These are phyloP conservation scores for Monosporozyma aerobia DNA, from an alignment of 805 yeast genomes.

Conservation along the genomic window DNA sequence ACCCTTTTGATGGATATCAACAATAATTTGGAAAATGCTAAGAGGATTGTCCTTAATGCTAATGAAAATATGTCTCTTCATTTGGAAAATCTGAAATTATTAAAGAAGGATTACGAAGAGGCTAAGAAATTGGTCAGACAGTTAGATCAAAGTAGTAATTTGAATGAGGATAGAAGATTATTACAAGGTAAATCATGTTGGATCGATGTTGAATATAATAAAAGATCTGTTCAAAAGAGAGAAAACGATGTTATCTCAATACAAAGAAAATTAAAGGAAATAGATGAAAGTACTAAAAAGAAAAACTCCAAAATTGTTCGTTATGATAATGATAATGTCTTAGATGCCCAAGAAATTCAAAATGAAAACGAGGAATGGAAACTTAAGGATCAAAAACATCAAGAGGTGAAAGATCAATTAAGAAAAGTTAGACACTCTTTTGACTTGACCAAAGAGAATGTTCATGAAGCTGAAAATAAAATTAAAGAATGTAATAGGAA, in stretches of 20 bases:
- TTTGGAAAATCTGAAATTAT: slow-evolving; percentile 31
- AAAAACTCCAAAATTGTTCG: slow-evolving; percentile 26
- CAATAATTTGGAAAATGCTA: slow-evolving; percentile 40
- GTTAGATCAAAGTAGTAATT: slow-evolving; percentile 34
- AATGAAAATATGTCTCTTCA: slow-evolving; percentile 34
- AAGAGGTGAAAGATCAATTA: slow-evolving; percentile 11
- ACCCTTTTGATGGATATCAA: slow-evolving; percentile 62
- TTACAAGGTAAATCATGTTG: slow-evolving; percentile 42
- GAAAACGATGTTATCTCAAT: slow-evolving; percentile 9
- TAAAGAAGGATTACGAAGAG: slow-evolving; percentile 35
- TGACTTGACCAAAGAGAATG: slow-evolving; percentile 17
- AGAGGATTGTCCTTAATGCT: slow-evolving; percentile 29
- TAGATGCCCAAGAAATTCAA: slow-evolving; percentile 13
- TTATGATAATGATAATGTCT: slow-evolving; percentile 13
- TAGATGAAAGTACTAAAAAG: slow-evolving; percentile 10
- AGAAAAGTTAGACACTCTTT: slow-evolving; percentile 12
- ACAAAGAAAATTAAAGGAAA: slow-evolving; percentile 14
- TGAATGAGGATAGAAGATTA: slow-evolving; percentile 32
- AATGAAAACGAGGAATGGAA: slow-evolving; percentile 8
- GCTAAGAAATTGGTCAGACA: slow-evolving; percentile 35
- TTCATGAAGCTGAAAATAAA: slow-evolving; percentile 14
- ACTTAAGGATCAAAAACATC: slow-evolving; percentile 14
- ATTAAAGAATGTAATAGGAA: slow-evolving; percentile 16
- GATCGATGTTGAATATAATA: slow-evolving; percentile 32
- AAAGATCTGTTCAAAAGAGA: slow-evolving; percentile 12